Conservation (phyloP, 805 yeast genomes). For the Lipomyces orientalis region DNA sequence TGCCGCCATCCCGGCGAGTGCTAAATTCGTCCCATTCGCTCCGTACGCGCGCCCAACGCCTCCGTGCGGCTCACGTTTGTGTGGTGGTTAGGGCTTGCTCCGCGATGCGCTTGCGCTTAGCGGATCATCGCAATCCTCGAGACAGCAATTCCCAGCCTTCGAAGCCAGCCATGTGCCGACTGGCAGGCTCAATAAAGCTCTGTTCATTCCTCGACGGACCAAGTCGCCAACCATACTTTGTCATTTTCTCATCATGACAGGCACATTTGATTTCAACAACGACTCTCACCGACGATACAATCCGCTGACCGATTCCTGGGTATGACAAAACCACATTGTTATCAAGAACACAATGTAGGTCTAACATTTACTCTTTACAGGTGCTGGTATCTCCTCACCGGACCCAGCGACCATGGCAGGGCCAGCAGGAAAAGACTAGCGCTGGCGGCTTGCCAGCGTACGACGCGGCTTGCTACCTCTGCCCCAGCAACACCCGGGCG, state of each 20-base stretch:
- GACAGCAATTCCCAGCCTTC: not conserved
- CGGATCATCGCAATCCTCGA: not conserved
- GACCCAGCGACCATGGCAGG: conserved; percentile 82
- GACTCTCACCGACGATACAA: conserved; percentile 70
- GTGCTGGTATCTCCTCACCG: conserved; percentile 76
- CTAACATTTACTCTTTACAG: not conserved
- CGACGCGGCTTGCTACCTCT: conserved; percentile 70
- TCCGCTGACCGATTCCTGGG: conserved; percentile 71
- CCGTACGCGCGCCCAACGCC: not conserved
- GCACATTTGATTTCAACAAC: conserved; percentile 34
- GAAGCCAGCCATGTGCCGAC: not conserved
- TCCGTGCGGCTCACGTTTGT: not conserved
- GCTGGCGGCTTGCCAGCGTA: conserved; percentile 56
- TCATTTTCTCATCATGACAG: not conserved
- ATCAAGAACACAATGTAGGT: too few relatives aligned
- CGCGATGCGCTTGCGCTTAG: conserved; percentile 13
- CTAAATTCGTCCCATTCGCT: not conserved
- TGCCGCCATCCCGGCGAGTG: not conserved
- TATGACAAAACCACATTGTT: not conserved
- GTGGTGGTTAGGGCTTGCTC: not conserved
- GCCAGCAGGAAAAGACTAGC: conserved; percentile 62
- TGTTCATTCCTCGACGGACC: not conserved
- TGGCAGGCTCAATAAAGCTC: not conserved
- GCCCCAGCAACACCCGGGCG: conserved; percentile 73
- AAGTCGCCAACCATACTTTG: not conserved